phyloP scores from a whole-genome alignment of 2,329 filamentous ascomycete species.

The Colletotrichum australisinense region DNA sequence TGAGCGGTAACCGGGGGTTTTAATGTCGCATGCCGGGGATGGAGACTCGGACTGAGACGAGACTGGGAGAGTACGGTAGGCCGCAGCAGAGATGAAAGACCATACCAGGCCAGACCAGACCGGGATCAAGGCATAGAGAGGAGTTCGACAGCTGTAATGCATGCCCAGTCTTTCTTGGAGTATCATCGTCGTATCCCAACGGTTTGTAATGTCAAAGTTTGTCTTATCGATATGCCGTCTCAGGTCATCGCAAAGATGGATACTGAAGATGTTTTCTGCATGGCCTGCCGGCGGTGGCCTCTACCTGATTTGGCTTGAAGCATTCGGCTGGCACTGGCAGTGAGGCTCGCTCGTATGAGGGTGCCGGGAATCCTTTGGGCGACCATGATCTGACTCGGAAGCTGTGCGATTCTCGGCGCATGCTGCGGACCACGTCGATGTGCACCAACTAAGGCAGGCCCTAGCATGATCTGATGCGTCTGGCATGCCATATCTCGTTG shows the following conservation, averaged over 20 bases:
- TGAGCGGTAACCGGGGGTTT: not conserved
- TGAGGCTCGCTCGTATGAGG: not conserved
- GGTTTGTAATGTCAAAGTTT: not conserved
- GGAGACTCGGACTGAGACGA: not conserved
- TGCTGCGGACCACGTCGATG: not conserved
- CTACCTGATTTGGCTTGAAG: not conserved
- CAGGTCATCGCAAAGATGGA: not conserved
- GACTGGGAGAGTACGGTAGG: not conserved
- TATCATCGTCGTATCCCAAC: not conserved
- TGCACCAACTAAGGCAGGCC: not conserved
- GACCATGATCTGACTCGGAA: not conserved
- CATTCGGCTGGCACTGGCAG: not conserved
- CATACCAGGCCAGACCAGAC: not conserved
- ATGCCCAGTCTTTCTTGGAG: not conserved
- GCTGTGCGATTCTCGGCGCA: not conserved
- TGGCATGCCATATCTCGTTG: not conserved
- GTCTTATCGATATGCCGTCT: not conserved
- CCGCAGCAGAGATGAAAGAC: not conserved
- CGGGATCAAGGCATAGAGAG: not conserved
- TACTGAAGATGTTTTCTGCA: not conserved
- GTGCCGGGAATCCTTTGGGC: not conserved
- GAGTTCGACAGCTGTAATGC: not conserved
- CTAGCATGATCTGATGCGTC: not conserved
- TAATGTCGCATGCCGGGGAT: conserved; percentile 9
- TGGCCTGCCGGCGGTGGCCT: not conserved